Percentiles rank a stretch among this genome's conserved stretches.
Conservation (phyloP, 1,284 basidiomycete species). For the Pulchroboletus neoregius region DNA sequence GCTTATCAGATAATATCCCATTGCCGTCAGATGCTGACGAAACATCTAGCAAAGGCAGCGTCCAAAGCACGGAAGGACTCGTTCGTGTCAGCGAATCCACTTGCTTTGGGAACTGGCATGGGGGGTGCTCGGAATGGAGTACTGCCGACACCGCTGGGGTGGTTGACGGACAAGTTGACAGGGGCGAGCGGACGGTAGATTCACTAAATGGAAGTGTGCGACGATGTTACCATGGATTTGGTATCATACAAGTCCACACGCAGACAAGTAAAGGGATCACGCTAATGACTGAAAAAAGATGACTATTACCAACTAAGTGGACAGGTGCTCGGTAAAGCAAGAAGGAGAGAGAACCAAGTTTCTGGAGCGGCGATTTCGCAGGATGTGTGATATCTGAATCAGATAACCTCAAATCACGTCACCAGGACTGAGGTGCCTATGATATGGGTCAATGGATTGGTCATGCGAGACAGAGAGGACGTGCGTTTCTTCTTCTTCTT, state of each 20-base stretch:
- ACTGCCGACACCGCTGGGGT: slow-evolving; percentile 70
- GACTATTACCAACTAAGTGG: slow-evolving; percentile 1
- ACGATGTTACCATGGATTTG: neutral
- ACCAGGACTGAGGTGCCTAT: slow-evolving; percentile 29
- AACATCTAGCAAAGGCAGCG: slow-evolving; percentile 55
- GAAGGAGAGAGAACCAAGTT: neutral
- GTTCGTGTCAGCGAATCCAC: slow-evolving; percentile 70
- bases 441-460: slow-evolving; percentile 4
- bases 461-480: slow-evolving; percentile 1
- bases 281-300: neutral
- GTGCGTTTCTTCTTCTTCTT: slow-evolving; percentile 57
- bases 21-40: slow-evolving; percentile 21
- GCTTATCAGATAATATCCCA: slow-evolving; percentile 6
- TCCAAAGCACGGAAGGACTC: slow-evolving; percentile 71
- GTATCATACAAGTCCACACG: slow-evolving; percentile 1
- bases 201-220: neutral
- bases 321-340: neutral
- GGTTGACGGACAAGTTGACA: slow-evolving; percentile 71
- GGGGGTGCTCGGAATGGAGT: slow-evolving; percentile 58
- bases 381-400: neutral
- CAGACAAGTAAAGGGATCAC: slow-evolving; percentile 2
- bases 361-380: neutral
- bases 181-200: slow-evolving; percentile 41
- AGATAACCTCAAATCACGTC: slow-evolving; percentile 15
- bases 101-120: slow-evolving; percentile 57